Evolutionary conservation across 2,329 filamentous ascomycete genomes (phyloP), one percentile per base, ranked within the genome.

Genomic region (Ramularia endophylla): DNA sequence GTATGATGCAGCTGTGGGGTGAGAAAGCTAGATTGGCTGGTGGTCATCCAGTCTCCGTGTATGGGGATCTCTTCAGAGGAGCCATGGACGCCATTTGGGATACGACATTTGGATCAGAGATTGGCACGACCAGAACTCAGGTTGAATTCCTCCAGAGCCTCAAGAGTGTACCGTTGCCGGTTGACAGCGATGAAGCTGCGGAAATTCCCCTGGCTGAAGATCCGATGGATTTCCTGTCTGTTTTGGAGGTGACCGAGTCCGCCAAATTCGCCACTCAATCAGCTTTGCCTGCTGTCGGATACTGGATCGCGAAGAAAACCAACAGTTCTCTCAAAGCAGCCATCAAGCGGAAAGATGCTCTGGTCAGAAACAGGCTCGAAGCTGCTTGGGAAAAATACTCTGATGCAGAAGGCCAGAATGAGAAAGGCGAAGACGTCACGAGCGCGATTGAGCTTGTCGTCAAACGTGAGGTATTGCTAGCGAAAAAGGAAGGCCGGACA

Each of bases 31-130:
- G 46, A 1, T 32, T 64, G 4, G 62, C 60, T 0, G 13, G 52
- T 2, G 56, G 54, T 1, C 52, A 46, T 15, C 55, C 65, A 1
- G 68, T 71, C 38, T 43, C 45, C 6, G 61, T 56, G 3, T 28
- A 38, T 1, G 44, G 61, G 3, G 67, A 70, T 41, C 53, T 70
- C 19, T 50, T 53, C 41, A 50, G 61, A 20, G 58, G 55, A 0
- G 58, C 62, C 0, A 50, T 70, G 18, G 66, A 70, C 44, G 60
- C 55, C 11, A 65, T 68, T 19, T 69, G 61, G 62, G 63, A 60
- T 0, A 60, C 58, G 7, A 49, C 63, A 0, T 56, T 68, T 11
- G 66, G 64, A 2, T 54, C 59, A 2, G 48, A 63, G n/a, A 54
- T 61, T n/a, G 58, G 60, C 2, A 52, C 61, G 2, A 57, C 41